Base-by-base conservation (phyloP, 768 basidiomycete genomes). In the Astraeus odoratus region DNA sequence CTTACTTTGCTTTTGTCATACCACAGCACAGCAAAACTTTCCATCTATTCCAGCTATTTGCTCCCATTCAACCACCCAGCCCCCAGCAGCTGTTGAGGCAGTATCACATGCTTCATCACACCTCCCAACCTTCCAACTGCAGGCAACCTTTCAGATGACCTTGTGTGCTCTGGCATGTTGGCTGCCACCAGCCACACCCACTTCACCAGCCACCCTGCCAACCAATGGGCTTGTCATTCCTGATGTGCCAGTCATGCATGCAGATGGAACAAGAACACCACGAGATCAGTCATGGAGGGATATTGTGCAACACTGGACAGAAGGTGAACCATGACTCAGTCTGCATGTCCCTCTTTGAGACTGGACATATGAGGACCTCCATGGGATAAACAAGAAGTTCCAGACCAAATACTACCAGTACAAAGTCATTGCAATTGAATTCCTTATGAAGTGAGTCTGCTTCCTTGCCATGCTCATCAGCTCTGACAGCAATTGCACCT, bases 201-300 rank as follows among this genome's bases (percentile, higher is more conserved):
- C n/a, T n/a, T n/a, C n/a, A n/a, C n/a, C n/a, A n/a, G n/a, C n/a
- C n/a, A n/a, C n/a, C n/a, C n/a, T n/a, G n/a, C 27, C 27, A 29
- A 22, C 34, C 16, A 10, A 4, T 8, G 40, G 40, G 5, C n/a
- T 42, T 2, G 7, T 36, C 3, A 43, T 43, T n/a, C 20, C 23
- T 15, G 4, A 20, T 7, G 8, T 25, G 6, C 31, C 24, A 1
- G 9, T 31, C 23, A 3, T 29, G 44, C 43, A 48, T 33, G 29
- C 35, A 42, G 51, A 55, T 50, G 44, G 51, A 33, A 50, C 40
- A 25, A 41, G 29, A 15, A 51, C 44, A 26, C 41, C 43, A 16
- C 52, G 46, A 44, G 58, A 53, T 46, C 44, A 51, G 40, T 38
- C 29, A 15, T 49, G 51, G 51, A 39, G 20, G 22, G 42, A 43